Evolutionary conservation across 805 yeast genomes (phyloP), one percentile per base, ranked within the genome.

Genomic region (Barnettozyma salicaria): DNA sequence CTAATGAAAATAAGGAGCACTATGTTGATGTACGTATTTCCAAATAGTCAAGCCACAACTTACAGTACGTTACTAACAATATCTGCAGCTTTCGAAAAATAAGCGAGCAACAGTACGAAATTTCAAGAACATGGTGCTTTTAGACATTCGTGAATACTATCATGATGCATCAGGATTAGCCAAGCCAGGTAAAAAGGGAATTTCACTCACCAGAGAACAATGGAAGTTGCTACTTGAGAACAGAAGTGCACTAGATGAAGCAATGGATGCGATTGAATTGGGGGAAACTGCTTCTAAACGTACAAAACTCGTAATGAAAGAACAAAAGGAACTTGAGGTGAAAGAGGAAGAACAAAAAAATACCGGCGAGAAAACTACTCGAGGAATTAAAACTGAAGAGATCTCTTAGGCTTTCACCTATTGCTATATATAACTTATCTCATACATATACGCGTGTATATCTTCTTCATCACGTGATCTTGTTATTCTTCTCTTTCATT

Each of bases 61-160:
- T 17, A 14, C 9, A 13, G 16, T 11, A 11, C 29, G 28, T 33
- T 11, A 37, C 47, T 23, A 26, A 34, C 42, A 20, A 18, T 7
- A 12, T 5, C 3, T 10, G 8, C 19, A 73, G 63, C 60, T 76
- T 34, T 78, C 79, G 4, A 68, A 67, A 47, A 78, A 69, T 50
- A 87, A 86, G 54, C 73, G 77, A 38, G 81, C 85, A 22, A 74
- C 85, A 0, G 87, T 90, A 13, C 70, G 87, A 40, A 73, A 72
- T 47, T 89, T 76, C 65, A 78, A 82, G 38, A 78, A 78, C 35
- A 63, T 65, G 39, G 73, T 72, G 23, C 62, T 88, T 46, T 76
- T 90, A 11, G 96, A 89, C 51, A 83, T 89, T 36, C 72, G 97
- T 41, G 96, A 89, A 56, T 87, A 67, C 61, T 89, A 86, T 58